phyloP scores from a whole-genome alignment of 768 basidiomycete species.

The Suillus alpinus region DNA sequence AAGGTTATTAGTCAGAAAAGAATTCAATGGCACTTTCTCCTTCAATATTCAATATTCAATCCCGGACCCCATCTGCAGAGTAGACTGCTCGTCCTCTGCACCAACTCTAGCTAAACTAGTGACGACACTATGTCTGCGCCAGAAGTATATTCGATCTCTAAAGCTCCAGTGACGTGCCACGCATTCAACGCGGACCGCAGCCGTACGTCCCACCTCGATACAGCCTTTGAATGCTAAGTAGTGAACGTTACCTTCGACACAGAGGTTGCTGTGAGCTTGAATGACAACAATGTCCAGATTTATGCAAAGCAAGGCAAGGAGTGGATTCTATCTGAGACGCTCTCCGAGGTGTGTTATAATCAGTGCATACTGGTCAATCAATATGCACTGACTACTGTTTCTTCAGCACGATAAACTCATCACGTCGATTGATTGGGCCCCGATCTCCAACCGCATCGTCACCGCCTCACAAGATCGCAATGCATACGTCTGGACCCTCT shows the following conservation, averaged over 20 bases:
- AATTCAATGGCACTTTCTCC: no score
- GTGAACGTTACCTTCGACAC: conserved; percentile 7
- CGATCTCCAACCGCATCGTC: conserved; percentile 93
- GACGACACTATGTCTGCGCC: conserved; percentile 56
- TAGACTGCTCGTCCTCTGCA: conserved; percentile 85
- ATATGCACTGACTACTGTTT: not conserved
- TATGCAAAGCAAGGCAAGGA: conserved; percentile 62
- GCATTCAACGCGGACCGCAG: conserved; percentile 86
- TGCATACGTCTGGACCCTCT: conserved; percentile 96
- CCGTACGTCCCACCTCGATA: conserved; percentile 52
- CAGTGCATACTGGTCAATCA: not conserved
- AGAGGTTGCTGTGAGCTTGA: conserved; percentile 93
- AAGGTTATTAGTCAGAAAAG: no score
- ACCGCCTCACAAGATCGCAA: conserved; percentile 99
- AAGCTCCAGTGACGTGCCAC: conserved; percentile 84
- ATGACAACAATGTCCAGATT: conserved; percentile 86
- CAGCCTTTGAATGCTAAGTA: not conserved
- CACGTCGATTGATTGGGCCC: conserved; percentile 99
- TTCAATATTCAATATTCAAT: no score
- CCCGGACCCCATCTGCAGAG: conserved; percentile 45
- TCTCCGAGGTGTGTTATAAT: conserved; percentile 68
- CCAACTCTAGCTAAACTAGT: not conserved
- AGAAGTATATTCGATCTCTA: conserved; percentile 75
- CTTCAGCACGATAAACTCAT: conserved; percentile 93
- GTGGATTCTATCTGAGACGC: conserved; percentile 71